Base-by-base conservation (phyloP, 2,329 filamentous ascomycete genomes). In the Triangularia setosa region DNA sequence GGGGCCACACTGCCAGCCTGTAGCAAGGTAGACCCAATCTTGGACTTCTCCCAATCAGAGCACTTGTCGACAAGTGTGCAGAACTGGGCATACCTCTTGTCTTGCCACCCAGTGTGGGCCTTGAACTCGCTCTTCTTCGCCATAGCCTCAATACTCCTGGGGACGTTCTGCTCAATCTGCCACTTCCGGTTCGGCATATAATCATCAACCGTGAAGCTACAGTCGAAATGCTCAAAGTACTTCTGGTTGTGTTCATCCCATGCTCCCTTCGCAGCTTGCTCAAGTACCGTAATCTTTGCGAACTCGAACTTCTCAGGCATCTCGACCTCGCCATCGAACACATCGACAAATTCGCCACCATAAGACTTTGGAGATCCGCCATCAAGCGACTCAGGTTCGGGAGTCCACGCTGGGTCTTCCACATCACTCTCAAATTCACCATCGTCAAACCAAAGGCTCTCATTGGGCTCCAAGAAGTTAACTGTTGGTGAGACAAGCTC, bases 21-120 rank as follows among this genome's bases (percentile, higher is more conserved):
- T 59, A 80, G 71, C 12, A 77, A 58, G 12, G 72, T 73, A 18
- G 67, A 71, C 1, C 77, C 79, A 28, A 73, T 65, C 7, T 67
- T 64, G 3, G 79, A 79, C 59, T 79, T 72, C 68, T 87, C 84
- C 77, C 83, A 81, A 18, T 74, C 74, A 30, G 77, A 73, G 58
- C 80, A 82, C 8, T 75, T 76, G 28, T 78, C 75, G 44, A 83
- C 69, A 35, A 73, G 65, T 24, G 67, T 67, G 28, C 69, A 66
- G 60, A 79, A 79, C 18, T 65, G 66, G 14, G 69, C 72, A 55
- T 69, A 73, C 11, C 68, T 64, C 33, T 69, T 65, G 64, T 76
- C 73, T 5, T 65, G 61, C 72, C 72, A 74, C 18, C 63, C 65
- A 8, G 69, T 69, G 3, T 61, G 64, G 16, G 64, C 66, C 18